Evolutionary conservation across 2,329 filamentous ascomycete species (phyloP), one percentile per base, ranked within the genome.

Genomic region (Aureobasidium sp.): DNA sequence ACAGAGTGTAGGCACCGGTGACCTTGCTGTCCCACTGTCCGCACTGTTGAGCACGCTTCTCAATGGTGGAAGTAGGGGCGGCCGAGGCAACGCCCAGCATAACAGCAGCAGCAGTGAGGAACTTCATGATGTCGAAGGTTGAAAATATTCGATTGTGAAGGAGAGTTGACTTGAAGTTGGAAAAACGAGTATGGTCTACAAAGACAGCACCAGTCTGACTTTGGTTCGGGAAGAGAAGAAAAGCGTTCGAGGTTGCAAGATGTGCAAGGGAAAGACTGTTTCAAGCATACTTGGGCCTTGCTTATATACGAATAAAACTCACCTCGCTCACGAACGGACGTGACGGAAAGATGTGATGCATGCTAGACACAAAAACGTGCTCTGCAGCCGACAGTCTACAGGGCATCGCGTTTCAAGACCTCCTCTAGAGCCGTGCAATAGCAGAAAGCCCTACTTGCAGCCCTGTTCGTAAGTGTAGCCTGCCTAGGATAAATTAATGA

Each of bases 1-100:
- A 69, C 65, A 75, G 61, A 44, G 71, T 73, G 70, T 69, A 75
- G 42, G 66, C 65, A 45, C 70, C 72, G 7, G 69, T 69, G 21
- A 64, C 50, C 39, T 67, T 63, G 61, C 55, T 66, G 65, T 66
- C 68, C 55, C 66, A 72, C 64, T 72, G 70, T 37, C 66, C 70
- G 63, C 70, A 72, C 50, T 64, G 65, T 29, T 62, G 53, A 52
- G 65, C 66, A 45, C 65, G 62, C 64, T 67, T 66, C 36, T 59
- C 52, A 42, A 64, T 34, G 57, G 58, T 63, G 29, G 32, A 37
- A 61, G 63, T 57, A 25, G 67, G 63, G 11, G 64, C 59, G 25
- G 66, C 66, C 13, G 66, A 49, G n/a, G 64, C 62, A 37, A 65
- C 62, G 29, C 62, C 45, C 25, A 63, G 62, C 25, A 67, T 37